phyloP scores from a whole-genome alignment of 371 early-diverging fungal genomes.

The Syncephalastrum racemosum region DNA sequence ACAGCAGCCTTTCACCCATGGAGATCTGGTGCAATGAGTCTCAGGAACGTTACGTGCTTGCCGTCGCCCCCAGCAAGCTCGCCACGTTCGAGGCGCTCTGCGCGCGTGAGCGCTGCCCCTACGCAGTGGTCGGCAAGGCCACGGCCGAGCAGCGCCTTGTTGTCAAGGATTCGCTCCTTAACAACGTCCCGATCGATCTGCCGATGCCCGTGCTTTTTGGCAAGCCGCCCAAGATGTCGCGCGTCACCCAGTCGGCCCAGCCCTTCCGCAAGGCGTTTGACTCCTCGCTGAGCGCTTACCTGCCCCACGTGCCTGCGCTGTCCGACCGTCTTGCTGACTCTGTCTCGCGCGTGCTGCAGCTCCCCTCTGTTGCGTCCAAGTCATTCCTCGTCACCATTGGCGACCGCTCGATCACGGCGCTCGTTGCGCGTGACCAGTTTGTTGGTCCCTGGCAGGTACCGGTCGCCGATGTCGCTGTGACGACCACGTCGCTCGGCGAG shows the following conservation, averaged over 20 bases:
- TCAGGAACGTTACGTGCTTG: slow-evolving; percentile 96
- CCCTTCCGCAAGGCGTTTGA: slow-evolving; percentile 63
- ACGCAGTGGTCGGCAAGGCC: slow-evolving; percentile 90
- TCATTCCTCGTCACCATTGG: slow-evolving; percentile 96
- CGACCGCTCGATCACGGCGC: slow-evolving; percentile 92
- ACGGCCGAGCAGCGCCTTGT: slow-evolving; percentile 82
- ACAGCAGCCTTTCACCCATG: slow-evolving; percentile 94
- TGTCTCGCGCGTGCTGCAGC: slow-evolving; percentile 73
- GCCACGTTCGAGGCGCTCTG: slow-evolving; percentile 75
- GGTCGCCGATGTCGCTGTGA: slow-evolving; percentile 94
- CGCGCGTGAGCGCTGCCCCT: slow-evolving; percentile 91
- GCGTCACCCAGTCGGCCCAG: slow-evolving; percentile 59
- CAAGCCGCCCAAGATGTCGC: slow-evolving; percentile 94
- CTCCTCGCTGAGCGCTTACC: slow-evolving; percentile 58
- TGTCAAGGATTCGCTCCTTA: slow-evolving; percentile 73
- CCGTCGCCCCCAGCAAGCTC: slow-evolving; percentile 70
- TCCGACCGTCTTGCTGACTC: slow-evolving; percentile 58
- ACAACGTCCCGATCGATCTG: slow-evolving; percentile 80
- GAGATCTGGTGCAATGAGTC: slow-evolving; percentile 99
- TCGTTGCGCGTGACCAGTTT: slow-evolving; percentile 95
- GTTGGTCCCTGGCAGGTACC: slow-evolving; percentile 98
- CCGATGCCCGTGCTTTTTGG: slow-evolving; percentile 96
- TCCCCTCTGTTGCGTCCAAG: slow-evolving; percentile 92
- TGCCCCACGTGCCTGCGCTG: slow-evolving; percentile 32
- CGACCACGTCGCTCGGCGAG: slow-evolving; percentile 70